phyloP scores from a whole-genome alignment of 495 filamentous ascomycete species.

The Penicillium angulare region DNA sequence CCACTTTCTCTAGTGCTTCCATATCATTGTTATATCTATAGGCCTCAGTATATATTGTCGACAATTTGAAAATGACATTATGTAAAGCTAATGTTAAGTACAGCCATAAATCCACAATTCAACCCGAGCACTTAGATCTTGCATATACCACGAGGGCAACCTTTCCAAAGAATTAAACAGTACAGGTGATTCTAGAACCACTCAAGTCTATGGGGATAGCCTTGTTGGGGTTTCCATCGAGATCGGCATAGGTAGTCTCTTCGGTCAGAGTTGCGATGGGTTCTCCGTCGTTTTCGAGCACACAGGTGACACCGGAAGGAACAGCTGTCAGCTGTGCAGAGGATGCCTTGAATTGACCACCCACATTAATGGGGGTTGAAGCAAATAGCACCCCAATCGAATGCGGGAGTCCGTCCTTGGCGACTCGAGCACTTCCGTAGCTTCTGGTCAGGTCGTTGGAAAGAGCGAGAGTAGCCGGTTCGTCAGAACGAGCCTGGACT shows the following conservation, averaged over 20 bases:
- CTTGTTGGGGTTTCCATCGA: constrained; percentile 13
- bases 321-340: neutral
- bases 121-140: too few species aligned
- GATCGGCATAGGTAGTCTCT: constrained; percentile 9
- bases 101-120: too few species aligned
- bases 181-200: neutral
- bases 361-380: neutral
- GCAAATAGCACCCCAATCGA: neutral
- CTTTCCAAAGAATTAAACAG: neutral
- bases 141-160: too few species aligned
- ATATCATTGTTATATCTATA: too few species aligned
- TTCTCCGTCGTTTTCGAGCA: constrained; percentile 1
- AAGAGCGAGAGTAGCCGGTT: constrained; percentile 10
- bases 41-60: too few species aligned
- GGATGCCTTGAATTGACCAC: neutral
- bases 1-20: too few species aligned
- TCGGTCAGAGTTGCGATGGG: constrained; percentile 8
- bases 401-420: neutral
- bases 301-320: constrained; percentile 1
- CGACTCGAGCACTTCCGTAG: constrained; percentile 6
- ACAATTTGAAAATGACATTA: too few species aligned
- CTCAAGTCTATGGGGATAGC: constrained; percentile 10
- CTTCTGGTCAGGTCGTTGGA: constrained; percentile 16
- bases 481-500: neutral
- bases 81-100: too few species aligned